Evolutionary conservation across 306 rosid species (phyloP).

Genomic region (Quercus berberidifolia): DNA sequence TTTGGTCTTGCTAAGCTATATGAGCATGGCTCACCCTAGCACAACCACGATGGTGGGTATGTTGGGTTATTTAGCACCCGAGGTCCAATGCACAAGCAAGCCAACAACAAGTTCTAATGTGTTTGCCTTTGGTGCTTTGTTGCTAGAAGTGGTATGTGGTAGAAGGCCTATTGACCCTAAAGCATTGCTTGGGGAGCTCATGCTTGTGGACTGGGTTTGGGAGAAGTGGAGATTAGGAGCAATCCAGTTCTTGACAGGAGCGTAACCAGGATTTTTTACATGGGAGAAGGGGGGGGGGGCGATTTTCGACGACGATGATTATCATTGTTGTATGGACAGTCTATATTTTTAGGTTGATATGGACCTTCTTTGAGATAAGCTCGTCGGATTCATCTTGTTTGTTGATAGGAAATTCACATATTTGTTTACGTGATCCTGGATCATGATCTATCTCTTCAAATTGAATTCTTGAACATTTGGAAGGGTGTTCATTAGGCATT

Average conservation of each 20-base stretch:
- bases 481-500: too few species aligned
- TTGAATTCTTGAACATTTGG: too few species aligned
- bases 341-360: too few species aligned
- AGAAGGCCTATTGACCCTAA: slow-evolving; percentile 23
- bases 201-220: slow-evolving; percentile 30
- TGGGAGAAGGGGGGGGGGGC: too few species aligned
- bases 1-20: slow-evolving; percentile 57
- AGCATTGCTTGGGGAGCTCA: slow-evolving; percentile 23
- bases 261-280: too few species aligned
- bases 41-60: slow-evolving; percentile 35
- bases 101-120: slow-evolving; percentile 24
- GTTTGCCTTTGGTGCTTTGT: slow-evolving; percentile 32
- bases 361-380: too few species aligned
- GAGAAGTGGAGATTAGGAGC: slow-evolving; percentile 25
- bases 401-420: too few species aligned
- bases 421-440: too few species aligned
- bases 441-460: too few species aligned
- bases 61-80: slow-evolving; percentile 28
- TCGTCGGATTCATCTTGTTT: too few species aligned
- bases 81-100: slow-evolving; percentile 24
- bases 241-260: background rate
- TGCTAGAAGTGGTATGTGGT: slow-evolving; percentile 25
- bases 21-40: slow-evolving; percentile 43
- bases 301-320: too few species aligned
- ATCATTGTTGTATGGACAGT: too few species aligned